Conservation (phyloP, 176 grass and related monocot species). For the Musa itinerans region DNA sequence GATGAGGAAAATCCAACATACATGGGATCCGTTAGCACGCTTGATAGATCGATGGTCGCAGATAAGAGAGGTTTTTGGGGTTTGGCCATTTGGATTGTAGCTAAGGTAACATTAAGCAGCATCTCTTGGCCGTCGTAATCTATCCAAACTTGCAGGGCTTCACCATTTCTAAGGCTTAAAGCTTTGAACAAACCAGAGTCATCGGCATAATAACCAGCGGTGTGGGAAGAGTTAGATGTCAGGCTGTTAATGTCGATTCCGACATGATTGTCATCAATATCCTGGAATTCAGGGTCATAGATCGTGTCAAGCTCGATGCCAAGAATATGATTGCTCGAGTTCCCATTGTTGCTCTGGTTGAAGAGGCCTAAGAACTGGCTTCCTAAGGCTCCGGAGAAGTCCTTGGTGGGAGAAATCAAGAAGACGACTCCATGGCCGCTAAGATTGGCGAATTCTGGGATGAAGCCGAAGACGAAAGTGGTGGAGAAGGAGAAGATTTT, state of each 20-base stretch:
- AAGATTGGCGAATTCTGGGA: neutral
- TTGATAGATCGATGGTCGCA: conserved; percentile 8
- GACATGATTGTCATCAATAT: conserved; percentile 18
- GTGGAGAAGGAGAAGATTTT: conserved; percentile 16
- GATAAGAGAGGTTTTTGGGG: conserved; percentile 25
- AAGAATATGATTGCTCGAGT: conserved; percentile 18
- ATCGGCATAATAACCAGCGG: conserved; percentile 9
- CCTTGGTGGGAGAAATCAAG: conserved; percentile 5
- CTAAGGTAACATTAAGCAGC: conserved; percentile 23
- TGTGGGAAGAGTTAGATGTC: neutral
- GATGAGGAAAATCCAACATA: conserved; percentile 34
- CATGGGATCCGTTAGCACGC: neutral
- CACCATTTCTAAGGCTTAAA: neutral
- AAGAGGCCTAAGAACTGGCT: conserved; percentile 27
- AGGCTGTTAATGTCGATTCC: conserved; percentile 23
- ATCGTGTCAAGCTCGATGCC: conserved; percentile 29
- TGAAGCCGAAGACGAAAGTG: conserved; percentile 5
- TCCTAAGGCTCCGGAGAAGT: conserved; percentile 11
- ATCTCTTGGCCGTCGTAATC: conserved; percentile 11
- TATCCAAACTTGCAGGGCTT: conserved; percentile 29
- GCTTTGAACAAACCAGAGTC: neutral
- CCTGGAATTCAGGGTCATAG: conserved; percentile 1
- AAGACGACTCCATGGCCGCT: conserved; percentile 25
- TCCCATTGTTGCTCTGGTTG: conserved; percentile 1
- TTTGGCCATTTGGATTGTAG: conserved; percentile 11